Percentiles rank a stretch among this genome's conserved stretches.
These are phyloP conservation scores for Cercospora sojina DNA, from an alignment of 2,329 filamentous ascomycete species.

Conservation along the genomic window DNA sequence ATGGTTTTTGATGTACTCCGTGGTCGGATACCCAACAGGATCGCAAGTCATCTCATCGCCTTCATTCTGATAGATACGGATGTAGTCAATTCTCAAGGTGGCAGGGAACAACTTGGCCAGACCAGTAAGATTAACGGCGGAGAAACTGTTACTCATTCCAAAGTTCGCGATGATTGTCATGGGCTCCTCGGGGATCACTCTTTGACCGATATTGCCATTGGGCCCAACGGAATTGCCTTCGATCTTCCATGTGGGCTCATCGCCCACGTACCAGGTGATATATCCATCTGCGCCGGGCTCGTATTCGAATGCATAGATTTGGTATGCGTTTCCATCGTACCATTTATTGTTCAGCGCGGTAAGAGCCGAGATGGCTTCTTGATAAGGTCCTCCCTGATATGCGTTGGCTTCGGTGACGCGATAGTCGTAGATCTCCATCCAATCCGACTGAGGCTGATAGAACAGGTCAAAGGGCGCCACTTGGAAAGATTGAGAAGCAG, in stretches of 20 bases:
- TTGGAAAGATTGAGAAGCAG: slow-evolving; percentile 64
- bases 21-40: slow-evolving; percentile 65
- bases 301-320: slow-evolving; percentile 65
- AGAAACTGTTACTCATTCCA: slow-evolving; percentile 68
- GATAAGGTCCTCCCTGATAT: slow-evolving; percentile 62
- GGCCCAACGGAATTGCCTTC: slow-evolving; percentile 60
- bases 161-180: slow-evolving; percentile 68
- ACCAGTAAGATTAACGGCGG: slow-evolving; percentile 58
- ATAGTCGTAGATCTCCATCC: slow-evolving; percentile 63
- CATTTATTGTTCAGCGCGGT: slow-evolving; percentile 64
- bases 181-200: slow-evolving; percentile 65
- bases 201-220: slow-evolving; percentile 68
- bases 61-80: slow-evolving; percentile 68
- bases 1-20: slow-evolving; percentile 64
- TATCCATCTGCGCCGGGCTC: slow-evolving; percentile 59
- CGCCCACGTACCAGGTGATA: slow-evolving; percentile 68
- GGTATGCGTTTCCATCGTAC: slow-evolving; percentile 65
- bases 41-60: slow-evolving; percentile 62
- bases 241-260: slow-evolving; percentile 64
- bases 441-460: slow-evolving; percentile 62
- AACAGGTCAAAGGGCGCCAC: slow-evolving; percentile 69
- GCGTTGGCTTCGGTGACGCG: slow-evolving; percentile 57
- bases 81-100: slow-evolving; percentile 66
- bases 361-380: slow-evolving; percentile 62
- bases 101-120: slow-evolving; percentile 59